Percentiles rank a stretch among this genome's conserved stretches.
Conservation (phyloP, 768 basidiomycete species). For the Sarcodon aspratus region DNA sequence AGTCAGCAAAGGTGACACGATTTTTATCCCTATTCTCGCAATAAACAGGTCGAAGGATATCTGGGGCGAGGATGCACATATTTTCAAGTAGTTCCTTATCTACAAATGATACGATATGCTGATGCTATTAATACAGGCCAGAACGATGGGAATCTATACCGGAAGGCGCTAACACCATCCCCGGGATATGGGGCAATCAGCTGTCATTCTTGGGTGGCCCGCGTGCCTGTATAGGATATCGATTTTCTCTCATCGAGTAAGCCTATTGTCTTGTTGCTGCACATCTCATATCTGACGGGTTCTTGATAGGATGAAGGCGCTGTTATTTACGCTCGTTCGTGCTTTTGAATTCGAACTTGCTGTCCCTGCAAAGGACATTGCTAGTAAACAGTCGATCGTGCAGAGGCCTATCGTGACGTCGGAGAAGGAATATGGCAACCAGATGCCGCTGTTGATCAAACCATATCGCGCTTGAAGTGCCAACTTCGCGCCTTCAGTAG, state of each 20-base stretch:
- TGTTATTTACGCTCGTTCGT: constrained; percentile 20
- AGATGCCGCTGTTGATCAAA: constrained; percentile 15
- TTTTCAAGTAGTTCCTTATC: constrained; percentile 14
- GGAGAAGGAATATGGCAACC: constrained; percentile 7
- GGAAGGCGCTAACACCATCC: constrained; percentile 30
- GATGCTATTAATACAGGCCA: constrained; percentile 29
- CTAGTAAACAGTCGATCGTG: constrained; percentile 7
- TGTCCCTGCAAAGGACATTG: constrained; percentile 12
- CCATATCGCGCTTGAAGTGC: not conserved
- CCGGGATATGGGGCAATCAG: constrained; percentile 50
- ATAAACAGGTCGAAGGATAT: constrained; percentile 18
- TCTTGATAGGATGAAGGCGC: constrained; percentile 18
- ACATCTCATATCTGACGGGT: not conserved
- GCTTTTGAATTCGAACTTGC: constrained; percentile 20
- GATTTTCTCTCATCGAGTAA: constrained; percentile 50
- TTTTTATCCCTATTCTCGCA: constrained; percentile 19
- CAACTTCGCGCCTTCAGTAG: no score
- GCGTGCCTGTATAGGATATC: constrained; percentile 55
- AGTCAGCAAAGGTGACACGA: constrained; percentile 12
- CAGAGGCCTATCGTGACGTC: constrained; percentile 12
- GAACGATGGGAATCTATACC: constrained; percentile 50
- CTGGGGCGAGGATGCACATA: constrained; percentile 27
- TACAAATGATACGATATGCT: not conserved
- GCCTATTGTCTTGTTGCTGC: constrained; percentile 10
- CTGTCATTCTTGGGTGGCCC: constrained; percentile 57